These are phyloP conservation scores for Picochlorum sp. DNA, from an alignment of 139 green algal genomes.

Conservation along the genomic window DNA sequence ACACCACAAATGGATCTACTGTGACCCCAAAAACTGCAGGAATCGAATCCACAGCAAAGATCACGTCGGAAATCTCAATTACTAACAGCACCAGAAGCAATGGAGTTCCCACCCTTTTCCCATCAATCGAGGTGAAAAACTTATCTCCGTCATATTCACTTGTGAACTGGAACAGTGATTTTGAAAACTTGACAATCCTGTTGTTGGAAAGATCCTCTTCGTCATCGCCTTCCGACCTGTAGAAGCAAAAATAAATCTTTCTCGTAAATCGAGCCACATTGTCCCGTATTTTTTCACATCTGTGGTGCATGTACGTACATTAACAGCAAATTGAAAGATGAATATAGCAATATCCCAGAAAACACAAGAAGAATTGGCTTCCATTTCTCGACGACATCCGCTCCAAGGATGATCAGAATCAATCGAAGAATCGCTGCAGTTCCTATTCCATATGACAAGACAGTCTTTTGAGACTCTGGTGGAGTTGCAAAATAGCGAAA, in stretches of 20 bases:
- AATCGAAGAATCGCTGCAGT: slow-evolving; percentile 80
- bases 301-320: neutral
- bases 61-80: slow-evolving; percentile 86
- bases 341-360: slow-evolving; percentile 84
- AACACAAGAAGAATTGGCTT: slow-evolving; percentile 85
- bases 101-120: slow-evolving; percentile 64
- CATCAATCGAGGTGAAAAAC: slow-evolving; percentile 76
- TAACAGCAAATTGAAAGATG: slow-evolving; percentile 57
- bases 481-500: slow-evolving; percentile 89
- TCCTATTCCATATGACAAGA: slow-evolving; percentile 83
- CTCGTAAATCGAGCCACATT: neutral
- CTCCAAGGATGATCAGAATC: slow-evolving; percentile 74
- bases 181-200: slow-evolving; percentile 69
- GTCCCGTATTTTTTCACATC: neutral
- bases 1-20: slow-evolving; percentile 95
- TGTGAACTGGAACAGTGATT: slow-evolving; percentile 33
- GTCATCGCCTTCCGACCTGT: slow-evolving; percentile 49
- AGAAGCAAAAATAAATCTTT: neutral
- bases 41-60: slow-evolving; percentile 96
- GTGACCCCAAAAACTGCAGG: slow-evolving; percentile 90
- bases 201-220: slow-evolving; percentile 72
- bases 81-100: slow-evolving; percentile 86
- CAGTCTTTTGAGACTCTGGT: slow-evolving; percentile 58
- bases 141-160: slow-evolving; percentile 80
- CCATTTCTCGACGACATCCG: slow-evolving; percentile 74